These are phyloP conservation scores for Stagonosporopsis vannaccii DNA, from an alignment of 2,329 filamentous ascomycete species.

Conservation along the genomic window DNA sequence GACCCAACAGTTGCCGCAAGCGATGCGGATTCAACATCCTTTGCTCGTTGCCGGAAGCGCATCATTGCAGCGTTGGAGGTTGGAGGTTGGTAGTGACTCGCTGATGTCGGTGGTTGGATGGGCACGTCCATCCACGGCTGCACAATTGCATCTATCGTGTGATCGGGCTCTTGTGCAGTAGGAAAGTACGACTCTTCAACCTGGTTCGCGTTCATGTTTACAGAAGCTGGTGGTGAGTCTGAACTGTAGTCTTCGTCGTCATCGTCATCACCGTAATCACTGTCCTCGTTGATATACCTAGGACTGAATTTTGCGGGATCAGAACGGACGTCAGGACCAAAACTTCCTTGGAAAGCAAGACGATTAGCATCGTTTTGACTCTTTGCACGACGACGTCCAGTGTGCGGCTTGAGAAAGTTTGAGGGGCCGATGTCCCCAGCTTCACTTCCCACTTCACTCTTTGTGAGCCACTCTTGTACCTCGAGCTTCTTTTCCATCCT, in stretches of 20 bases:
- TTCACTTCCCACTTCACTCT: conserved; percentile 56
- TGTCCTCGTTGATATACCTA: conserved; percentile 50
- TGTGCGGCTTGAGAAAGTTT: conserved; percentile 36
- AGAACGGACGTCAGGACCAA: conserved; percentile 44
- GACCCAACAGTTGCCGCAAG: conserved; percentile 75
- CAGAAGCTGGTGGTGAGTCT: conserved; percentile 44
- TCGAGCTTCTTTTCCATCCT: conserved; percentile 61
- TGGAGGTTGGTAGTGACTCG: conserved; percentile 55
- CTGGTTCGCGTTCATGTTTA: conserved; percentile 37
- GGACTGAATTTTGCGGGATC: conserved; percentile 46
- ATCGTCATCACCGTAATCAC: conserved; percentile 47
- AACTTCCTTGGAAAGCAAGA: conserved; percentile 27
- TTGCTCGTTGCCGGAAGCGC: conserved; percentile 58
- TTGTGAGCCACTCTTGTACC: conserved; percentile 61
- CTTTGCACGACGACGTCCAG: conserved; percentile 56
- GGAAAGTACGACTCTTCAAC: conserved; percentile 44
- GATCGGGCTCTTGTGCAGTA: conserved; percentile 27
- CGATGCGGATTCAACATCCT: conserved; percentile 62
- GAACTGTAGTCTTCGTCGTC: conserved; percentile 34
- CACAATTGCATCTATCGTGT: conserved; percentile 33
- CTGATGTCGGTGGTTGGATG: conserved; percentile 41
- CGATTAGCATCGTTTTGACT: conserved; percentile 52
- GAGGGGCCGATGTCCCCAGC: conserved; percentile 50
- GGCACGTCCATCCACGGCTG: conserved; percentile 60
- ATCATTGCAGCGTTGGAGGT: conserved; percentile 64